Percentiles rank a stretch among this genome's conserved stretches.
These are phyloP conservation scores for Metschnikowia corniflorae DNA, from an alignment of 805 yeast genomes.

Conservation along the genomic window DNA sequence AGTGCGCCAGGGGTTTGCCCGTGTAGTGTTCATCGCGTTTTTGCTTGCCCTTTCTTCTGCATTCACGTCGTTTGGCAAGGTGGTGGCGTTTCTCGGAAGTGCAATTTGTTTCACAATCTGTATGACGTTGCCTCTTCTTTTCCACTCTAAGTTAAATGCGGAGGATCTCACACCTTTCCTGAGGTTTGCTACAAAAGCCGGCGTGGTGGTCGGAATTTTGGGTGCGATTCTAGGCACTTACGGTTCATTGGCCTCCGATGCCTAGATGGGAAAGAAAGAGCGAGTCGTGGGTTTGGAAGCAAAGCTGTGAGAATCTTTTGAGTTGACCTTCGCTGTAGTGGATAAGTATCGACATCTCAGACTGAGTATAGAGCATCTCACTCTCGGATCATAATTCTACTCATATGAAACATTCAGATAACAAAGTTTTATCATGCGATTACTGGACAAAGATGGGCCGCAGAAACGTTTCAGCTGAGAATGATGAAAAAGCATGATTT, in stretches of 20 bases:
- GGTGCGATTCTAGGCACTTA: slow-evolving; percentile 18
- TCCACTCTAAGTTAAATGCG: slow-evolving; percentile 22
- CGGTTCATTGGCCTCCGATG: slow-evolving; percentile 12
- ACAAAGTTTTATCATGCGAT: no score
- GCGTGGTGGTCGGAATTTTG: slow-evolving; percentile 11
- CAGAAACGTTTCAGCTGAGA: no score
- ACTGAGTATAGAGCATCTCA: no score
- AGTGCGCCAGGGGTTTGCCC: slow-evolving; percentile 10
- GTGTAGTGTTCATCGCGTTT: slow-evolving; percentile 24
- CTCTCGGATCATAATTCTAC: no score
- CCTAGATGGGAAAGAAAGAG: no score
- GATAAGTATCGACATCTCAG: no score
- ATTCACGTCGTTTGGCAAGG: slow-evolving; percentile 38
- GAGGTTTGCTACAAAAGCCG: slow-evolving; percentile 4
- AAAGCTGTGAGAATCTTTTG: no score
- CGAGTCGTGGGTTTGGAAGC: no score
- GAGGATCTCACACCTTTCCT: slow-evolving; percentile 9
- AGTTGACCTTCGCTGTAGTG: no score
- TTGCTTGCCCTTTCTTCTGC: slow-evolving; percentile 23
- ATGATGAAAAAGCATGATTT: no score
- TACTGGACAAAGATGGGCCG: no score
- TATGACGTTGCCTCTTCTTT: slow-evolving; percentile 36
- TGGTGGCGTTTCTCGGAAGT: slow-evolving; percentile 40
- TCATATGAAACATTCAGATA: no score
- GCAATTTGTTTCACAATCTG: slow-evolving; percentile 42